These are phyloP conservation scores for Eucalyptus curtisii DNA, from an alignment of 345 rosid species.

Conservation along the genomic window DNA sequence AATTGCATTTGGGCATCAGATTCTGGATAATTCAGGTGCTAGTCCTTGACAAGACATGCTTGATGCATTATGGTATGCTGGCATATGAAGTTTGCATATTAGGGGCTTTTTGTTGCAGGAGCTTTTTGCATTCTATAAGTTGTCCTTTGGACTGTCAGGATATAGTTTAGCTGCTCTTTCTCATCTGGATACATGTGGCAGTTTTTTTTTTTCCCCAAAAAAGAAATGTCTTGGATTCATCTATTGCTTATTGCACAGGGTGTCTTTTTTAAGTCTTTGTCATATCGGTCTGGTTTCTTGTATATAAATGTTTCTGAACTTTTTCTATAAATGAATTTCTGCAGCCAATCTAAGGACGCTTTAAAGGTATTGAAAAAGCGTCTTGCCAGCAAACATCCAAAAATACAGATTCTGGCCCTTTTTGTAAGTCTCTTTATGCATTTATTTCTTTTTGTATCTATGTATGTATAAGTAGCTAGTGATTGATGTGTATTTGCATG, in stretches of 20 bases:
- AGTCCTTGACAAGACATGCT: not conserved
- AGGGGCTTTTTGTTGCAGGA: not conserved
- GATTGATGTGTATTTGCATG: not conserved
- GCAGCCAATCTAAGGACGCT: constrained; percentile 93
- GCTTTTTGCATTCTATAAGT: not conserved
- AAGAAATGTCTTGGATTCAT: not conserved
- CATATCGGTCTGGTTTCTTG: not conserved
- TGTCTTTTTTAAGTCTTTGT: not conserved
- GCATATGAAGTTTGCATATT: not conserved
- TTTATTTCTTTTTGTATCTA: not conserved
- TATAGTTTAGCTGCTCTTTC: not conserved
- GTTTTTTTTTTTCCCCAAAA: not conserved
- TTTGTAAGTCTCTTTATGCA: constrained; percentile 44
- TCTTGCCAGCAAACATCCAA: constrained; percentile 69
- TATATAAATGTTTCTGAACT: not conserved
- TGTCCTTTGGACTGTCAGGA: not conserved
- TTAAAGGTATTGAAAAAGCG: constrained; percentile 89
- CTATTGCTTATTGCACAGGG: not conserved
- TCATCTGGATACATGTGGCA: not conserved
- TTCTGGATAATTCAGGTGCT: not conserved
- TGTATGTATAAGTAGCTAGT: not conserved
- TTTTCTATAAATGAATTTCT: not conserved
- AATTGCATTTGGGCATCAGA: not conserved
- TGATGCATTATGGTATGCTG: not conserved
- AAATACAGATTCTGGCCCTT: constrained; percentile 84